Base-by-base conservation (phyloP, 768 basidiomycete species). In the Agrocybe chaxingu region DNA sequence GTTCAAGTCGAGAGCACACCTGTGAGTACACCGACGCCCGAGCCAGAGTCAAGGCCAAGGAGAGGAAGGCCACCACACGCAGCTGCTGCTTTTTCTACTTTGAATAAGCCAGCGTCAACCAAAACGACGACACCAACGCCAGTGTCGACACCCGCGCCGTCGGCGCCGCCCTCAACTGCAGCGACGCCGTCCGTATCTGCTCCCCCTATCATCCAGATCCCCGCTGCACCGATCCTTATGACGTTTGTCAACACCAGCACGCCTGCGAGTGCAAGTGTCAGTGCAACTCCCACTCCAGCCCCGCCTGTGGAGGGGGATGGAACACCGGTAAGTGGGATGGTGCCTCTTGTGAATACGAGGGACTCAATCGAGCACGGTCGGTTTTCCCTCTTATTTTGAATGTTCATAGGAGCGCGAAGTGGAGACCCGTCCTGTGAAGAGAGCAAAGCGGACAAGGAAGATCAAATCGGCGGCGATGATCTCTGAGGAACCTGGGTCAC, bases 11-110 rank as follows among this genome's bases (percentile, higher is more conserved):
- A 83, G 45, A 70, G 69, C 34, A 79, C 76, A 0, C 70, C 73
- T 7, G 77, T 76, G 4, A 73, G 76, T 38, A 85, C 84, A 0
- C 84, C 86, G 1, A 87, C 86, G 31, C 85, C 86, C 3, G 87
- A 88, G 56, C 84, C 82, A 33, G 85, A 87, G 49, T 49, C 61
- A 4, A 70, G 71, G 47, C 68, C 71, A 34, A 69, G 71, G 51
- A 70, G 78, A 35, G 54, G 63, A 16, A 58, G 51, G 35, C 54
- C 43, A 13, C 33, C 29, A 12, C 46, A 18, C 18, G 37, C 9
- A 40, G 47, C 35, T 8, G 41, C 49, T 7, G 43, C 66, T 35
- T 69, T 61, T 47, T 60, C 58, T 34, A 58, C 61, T 40, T 53
- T 62, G 3, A 53, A 65, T 18, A 53, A 60, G 10, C 62, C 65